Percentiles rank a stretch among this genome's conserved stretches.
Evolutionary conservation across 148 eudicot genomes (phyloP).

Genomic region (Tetragonia tetragonoides): DNA sequence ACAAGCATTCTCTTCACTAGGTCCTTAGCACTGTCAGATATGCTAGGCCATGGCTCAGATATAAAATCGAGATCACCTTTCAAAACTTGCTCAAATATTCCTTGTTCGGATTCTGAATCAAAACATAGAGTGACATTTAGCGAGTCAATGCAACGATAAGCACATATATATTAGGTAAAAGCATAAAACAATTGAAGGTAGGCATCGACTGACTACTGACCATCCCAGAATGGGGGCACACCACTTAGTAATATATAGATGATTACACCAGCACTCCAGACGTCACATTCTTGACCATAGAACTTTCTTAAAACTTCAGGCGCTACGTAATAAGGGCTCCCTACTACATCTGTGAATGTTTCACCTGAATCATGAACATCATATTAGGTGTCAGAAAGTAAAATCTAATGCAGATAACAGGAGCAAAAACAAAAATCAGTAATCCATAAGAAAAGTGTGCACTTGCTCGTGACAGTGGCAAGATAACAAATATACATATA

Average conservation of each 20-base stretch:
- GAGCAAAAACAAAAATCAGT: neutral
- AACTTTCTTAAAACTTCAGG: slow-evolving; percentile 50
- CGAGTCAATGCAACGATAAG: neutral
- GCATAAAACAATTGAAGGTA: neutral
- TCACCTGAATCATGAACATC: slow-evolving; percentile 26
- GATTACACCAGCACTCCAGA: slow-evolving; percentile 55
- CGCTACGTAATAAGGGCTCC: slow-evolving; percentile 55
- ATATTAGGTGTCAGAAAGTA: neutral
- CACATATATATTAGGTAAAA: neutral
- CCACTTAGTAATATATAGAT: slow-evolving; percentile 48
- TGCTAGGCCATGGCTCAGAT: slow-evolving; percentile 56
- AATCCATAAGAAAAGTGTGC: neutral
- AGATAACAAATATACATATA: neutral
- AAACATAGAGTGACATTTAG: slow-evolving; percentile 1
- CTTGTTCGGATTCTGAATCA: slow-evolving; percentile 42
- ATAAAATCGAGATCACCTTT: slow-evolving; percentile 47
- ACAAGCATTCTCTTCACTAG: slow-evolving; percentile 44
- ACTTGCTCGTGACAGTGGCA: neutral
- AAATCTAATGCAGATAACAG: neutral
- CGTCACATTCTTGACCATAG: slow-evolving; percentile 48
- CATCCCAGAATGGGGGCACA: slow-evolving; percentile 59
- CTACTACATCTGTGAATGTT: slow-evolving; percentile 51
- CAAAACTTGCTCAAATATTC: slow-evolving; percentile 49
- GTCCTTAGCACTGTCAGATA: slow-evolving; percentile 48
- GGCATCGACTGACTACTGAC: slow-evolving; percentile 21